These are phyloP conservation scores for Malus hybrid DNA, from an alignment of 331 rosid species.

Conservation along the genomic window DNA sequence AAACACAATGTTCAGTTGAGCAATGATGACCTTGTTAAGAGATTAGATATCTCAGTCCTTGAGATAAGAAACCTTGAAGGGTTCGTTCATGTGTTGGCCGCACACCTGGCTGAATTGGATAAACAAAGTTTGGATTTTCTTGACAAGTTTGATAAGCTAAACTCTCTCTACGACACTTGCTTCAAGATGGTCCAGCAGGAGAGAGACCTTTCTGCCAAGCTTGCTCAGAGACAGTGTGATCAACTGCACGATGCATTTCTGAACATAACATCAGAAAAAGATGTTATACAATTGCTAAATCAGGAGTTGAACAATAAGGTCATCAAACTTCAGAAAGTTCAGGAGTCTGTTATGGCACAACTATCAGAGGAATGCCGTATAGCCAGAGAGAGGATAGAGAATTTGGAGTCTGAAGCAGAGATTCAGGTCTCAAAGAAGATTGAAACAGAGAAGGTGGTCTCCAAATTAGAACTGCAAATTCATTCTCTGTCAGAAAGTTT, in stretches of 20 bases:
- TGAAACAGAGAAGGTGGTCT: constrained; percentile 54
- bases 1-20: constrained; percentile 46
- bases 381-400: constrained; percentile 55
- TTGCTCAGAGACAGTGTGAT: constrained; percentile 48
- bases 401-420: constrained; percentile 65
- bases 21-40: constrained; percentile 42
- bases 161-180: constrained; percentile 52
- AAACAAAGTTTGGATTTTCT: constrained; percentile 48
- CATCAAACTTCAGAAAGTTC: constrained; percentile 52
- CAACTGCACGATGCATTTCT: constrained; percentile 49
- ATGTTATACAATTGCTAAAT: constrained; percentile 38
- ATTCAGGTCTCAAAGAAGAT: constrained; percentile 51
- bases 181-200: constrained; percentile 60
- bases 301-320: constrained; percentile 43
- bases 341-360: constrained; percentile 40
- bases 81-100: constrained; percentile 40
- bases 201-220: constrained; percentile 44
- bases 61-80: constrained; percentile 57
- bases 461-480: constrained; percentile 56
- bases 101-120: constrained; percentile 55
- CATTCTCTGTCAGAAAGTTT: constrained; percentile 44
- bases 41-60: constrained; percentile 43
- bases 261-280: constrained; percentile 45
- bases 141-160: constrained; percentile 60
- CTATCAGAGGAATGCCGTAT: constrained; percentile 42